Conservation (phyloP, 2,329 filamentous ascomycete species). For the Arthroderma sp. region DNA sequence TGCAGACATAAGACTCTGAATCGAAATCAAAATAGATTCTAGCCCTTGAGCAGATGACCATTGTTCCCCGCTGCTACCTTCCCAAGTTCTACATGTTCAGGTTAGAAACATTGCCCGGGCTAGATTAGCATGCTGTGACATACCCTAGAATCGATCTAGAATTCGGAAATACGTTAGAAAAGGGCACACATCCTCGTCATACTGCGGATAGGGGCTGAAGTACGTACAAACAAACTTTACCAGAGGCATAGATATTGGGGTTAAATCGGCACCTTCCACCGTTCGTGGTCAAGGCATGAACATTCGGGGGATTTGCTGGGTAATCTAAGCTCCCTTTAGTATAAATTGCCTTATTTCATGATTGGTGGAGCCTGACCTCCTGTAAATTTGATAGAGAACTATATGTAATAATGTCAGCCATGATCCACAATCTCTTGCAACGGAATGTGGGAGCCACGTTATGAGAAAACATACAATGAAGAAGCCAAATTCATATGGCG, state of each 20-base stretch:
- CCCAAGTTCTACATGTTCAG: conserved; percentile 62
- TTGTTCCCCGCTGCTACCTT: conserved; percentile 76
- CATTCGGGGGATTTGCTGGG: conserved; percentile 50
- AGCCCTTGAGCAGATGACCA: conserved; percentile 95
- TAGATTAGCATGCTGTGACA: conserved; percentile 7
- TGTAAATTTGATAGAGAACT: conserved; percentile 68
- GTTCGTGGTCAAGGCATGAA: conserved; percentile 71
- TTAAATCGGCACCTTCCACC: conserved; percentile 82
- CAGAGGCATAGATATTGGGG: conserved; percentile 84
- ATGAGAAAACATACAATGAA: conserved; percentile 56
- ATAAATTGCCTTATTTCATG: too few relatives aligned
- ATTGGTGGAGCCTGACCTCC: conserved; percentile 42
- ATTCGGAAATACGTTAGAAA: conserved; percentile 11
- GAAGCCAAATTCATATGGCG: conserved; percentile 93
- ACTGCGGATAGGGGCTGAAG: not conserved
- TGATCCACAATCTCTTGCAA: not conserved
- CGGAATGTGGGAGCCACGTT: conserved; percentile 9
- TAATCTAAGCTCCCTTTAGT: conserved; percentile 49
- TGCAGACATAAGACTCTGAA: conserved; percentile 86
- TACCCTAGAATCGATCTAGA: conserved; percentile 74
- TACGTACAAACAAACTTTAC: conserved; percentile 81
- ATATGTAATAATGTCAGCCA: not conserved
- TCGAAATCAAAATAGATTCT: conserved; percentile 86
- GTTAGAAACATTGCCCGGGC: not conserved
- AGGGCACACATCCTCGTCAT: not conserved